Conservation (phyloP, 1,284 basidiomycete genomes). For the Puccinia horiana region DNA sequence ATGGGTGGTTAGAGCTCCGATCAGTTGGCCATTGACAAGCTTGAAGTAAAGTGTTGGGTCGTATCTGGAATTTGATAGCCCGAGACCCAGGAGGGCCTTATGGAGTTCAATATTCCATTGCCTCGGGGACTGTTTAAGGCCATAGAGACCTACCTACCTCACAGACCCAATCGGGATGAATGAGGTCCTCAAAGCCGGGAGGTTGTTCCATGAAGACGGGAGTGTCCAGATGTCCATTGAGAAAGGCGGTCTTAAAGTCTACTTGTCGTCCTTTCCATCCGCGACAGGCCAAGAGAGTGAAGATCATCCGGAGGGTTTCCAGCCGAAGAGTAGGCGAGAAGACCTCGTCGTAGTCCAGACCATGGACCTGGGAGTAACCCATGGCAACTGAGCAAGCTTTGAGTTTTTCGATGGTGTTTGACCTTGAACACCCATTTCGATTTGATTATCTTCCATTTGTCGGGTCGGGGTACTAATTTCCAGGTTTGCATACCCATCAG, state of each 20-base stretch:
- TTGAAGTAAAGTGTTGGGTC: neutral
- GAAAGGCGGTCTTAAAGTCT: too few species aligned
- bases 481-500: neutral
- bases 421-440: conserved; percentile 21
- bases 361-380: neutral
- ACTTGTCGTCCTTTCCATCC: neutral
- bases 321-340: neutral
- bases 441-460: neutral
- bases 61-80: neutral
- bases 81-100: neutral
- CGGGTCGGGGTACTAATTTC: neutral
- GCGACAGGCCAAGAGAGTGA: neutral
- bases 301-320: too few species aligned
- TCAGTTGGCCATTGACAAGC: neutral
- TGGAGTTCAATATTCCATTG: neutral
- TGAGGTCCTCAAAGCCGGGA: neutral
- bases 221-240: too few species aligned
- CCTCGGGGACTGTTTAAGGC: too few species aligned
- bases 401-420: conserved; percentile 6
- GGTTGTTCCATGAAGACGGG: too few species aligned
- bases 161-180: neutral
- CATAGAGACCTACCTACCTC: neutral
- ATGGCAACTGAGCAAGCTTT: neutral
- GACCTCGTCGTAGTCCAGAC: neutral
- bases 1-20: neutral